These are phyloP conservation scores for Cladophialophora yegresii DNA, from an alignment of 2,329 filamentous ascomycete genomes.

Conservation along the genomic window DNA sequence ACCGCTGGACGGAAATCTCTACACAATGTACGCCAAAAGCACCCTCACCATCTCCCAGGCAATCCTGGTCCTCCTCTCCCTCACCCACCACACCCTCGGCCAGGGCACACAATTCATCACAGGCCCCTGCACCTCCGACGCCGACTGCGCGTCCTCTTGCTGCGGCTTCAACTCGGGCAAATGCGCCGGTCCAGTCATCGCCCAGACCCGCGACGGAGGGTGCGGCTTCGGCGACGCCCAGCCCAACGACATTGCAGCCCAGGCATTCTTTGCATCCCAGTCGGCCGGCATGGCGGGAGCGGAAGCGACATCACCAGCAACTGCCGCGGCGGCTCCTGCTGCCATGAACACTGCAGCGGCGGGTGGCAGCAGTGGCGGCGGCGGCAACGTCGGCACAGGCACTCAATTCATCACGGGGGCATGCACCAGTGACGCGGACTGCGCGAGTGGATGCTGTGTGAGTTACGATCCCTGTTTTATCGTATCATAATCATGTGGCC, in stretches of 20 bases:
- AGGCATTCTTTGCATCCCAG: slow-evolving; percentile 28
- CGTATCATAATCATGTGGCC: neutral
- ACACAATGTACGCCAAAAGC: slow-evolving; percentile 14
- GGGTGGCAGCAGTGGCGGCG: slow-evolving; percentile 4
- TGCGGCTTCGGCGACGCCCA: slow-evolving; percentile 37
- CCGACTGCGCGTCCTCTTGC: slow-evolving; percentile 38
- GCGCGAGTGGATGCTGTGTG: slow-evolving; percentile 42
- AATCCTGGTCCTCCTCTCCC: slow-evolving; percentile 17
- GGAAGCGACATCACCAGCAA: slow-evolving; percentile 4
- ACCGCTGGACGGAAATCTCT: neutral
- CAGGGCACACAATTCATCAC: slow-evolving; percentile 39
- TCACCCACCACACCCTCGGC: slow-evolving; percentile 26
- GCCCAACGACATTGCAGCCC: slow-evolving; percentile 36
- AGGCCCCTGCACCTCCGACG: slow-evolving; percentile 36
- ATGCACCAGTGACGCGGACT: slow-evolving; percentile 37
- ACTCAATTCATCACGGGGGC: slow-evolving; percentile 40
- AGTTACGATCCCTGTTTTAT: neutral
- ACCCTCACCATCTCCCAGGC: slow-evolving; percentile 14
- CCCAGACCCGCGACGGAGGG: slow-evolving; percentile 35
- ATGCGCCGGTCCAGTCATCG: slow-evolving; percentile 37
- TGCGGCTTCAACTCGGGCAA: slow-evolving; percentile 39
- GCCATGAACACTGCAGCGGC: slow-evolving; percentile 14
- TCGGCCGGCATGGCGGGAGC: slow-evolving; percentile 29
- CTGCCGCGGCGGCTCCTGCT: neutral
- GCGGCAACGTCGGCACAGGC: slow-evolving; percentile 27